Evolutionary conservation across 129 eudicot genomes (phyloP).

Genomic region (Lactuca sativa): DNA sequence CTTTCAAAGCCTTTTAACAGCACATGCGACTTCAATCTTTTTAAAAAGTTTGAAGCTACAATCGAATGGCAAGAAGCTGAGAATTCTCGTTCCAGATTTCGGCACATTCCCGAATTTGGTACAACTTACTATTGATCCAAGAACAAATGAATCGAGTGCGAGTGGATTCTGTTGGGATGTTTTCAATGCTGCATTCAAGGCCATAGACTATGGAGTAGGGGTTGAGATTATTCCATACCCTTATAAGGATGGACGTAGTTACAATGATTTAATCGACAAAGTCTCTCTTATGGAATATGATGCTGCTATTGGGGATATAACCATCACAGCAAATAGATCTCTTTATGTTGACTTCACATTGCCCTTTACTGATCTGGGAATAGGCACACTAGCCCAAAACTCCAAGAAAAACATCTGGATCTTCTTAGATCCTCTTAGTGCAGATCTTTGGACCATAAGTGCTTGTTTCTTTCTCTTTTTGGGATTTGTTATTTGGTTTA

Average conservation of each 20-base stretch:
- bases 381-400: slow-evolving; percentile 31
- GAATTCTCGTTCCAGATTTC: too few species aligned
- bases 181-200: slow-evolving; percentile 28
- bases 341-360: slow-evolving; percentile 47
- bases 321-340: slow-evolving; percentile 42
- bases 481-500: slow-evolving; percentile 18
- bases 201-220: neutral
- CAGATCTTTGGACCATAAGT: too few species aligned
- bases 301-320: slow-evolving; percentile 53
- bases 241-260: neutral
- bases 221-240: slow-evolving; percentile 14
- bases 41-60: too few species aligned
- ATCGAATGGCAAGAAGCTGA: too few species aligned
- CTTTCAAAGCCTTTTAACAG: too few species aligned
- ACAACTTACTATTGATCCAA: neutral
- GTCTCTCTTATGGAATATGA: slow-evolving; percentile 28
- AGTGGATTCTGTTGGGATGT: slow-evolving; percentile 46
- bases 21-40: too few species aligned
- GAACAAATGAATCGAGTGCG: neutral
- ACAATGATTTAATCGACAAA: slow-evolving; percentile 10
- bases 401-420: slow-evolving; percentile 33
- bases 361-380: slow-evolving; percentile 39
- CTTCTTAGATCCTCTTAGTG: slow-evolving; percentile 28
- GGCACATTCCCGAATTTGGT: slow-evolving; percentile 20
- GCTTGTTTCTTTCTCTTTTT: too few species aligned